Base-by-base conservation (phyloP, 2,329 filamentous ascomycete species). In the Didymella glomerata region DNA sequence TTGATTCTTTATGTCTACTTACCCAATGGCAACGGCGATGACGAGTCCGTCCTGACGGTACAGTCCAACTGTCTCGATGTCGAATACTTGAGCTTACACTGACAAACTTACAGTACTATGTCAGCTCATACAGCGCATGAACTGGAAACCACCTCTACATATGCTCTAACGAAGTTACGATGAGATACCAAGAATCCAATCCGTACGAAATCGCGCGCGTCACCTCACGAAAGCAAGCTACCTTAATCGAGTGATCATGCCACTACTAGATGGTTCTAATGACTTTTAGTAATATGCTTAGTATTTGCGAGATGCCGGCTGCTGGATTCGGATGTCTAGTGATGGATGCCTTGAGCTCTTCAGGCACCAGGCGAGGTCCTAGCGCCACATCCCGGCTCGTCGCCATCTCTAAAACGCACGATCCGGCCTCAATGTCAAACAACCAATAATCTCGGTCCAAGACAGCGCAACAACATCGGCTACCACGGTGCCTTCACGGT, bases 1-100 rank as follows among this genome's bases (percentile, higher is more conserved):
- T 76, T 96, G 62, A 92, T 95, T 40, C 80, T 95, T 25, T 95
- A 95, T 71, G 92, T 95, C 2, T 95, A 93, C 68, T 83, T 95
- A 30, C 84, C 89, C 66, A 87, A 88, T 51, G 90, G 92, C 57
- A 88, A 89, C 69, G 83, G 83, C 2, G 84, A 84, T 1, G 88
- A 91, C 24, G 89, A 92, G 68, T 90, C 88, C 2, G 90, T 93
- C 28, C 81, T 95, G 55, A 94, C 91, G 45, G 90, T 92, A 79
- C 76, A n/a, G 67, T 14, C 9, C 24, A 24, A 13, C 13, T 64
- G 65, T 18, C 18, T 14, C n/a, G 10, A 38, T 10, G 4, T 1
- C 18, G 14, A 22, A 30, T 2, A 16, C 9, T 27, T 10, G 27
- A 32, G 34, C 27, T 38, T 2, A n/a, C 14, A 9, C 34, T 45